Base-by-base conservation (phyloP, 345 rosid genomes). In the Eucalyptus pauciflora region DNA sequence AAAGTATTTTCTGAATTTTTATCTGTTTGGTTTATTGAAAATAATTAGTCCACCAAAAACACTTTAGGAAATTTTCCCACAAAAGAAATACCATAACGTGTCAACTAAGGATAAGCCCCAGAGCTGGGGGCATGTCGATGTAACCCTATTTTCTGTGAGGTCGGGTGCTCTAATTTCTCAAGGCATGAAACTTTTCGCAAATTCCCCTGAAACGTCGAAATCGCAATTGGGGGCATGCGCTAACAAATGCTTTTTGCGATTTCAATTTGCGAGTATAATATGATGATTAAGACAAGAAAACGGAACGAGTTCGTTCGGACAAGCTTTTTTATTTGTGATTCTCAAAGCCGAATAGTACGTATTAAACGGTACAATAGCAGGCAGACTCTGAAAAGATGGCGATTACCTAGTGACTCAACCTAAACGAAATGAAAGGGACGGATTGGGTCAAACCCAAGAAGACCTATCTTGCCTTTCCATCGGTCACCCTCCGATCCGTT, bases 11-110 rank as follows among this genome's bases (percentile, higher is more conserved):
- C 3, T 1, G 3, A 24, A 24, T 24, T 56, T 56, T 56, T 3
- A 24, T 2, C 1, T 4, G 0, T 56, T 56, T 24, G 29, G 12
- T 56, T 24, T 5, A 8, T 2, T 0, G 3, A 24, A 58, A 58
- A 58, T 56, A 4, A 58, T 58, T 58, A 24, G 1, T 24, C 3
- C 5, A 58, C 1, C 6, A 24, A 58, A 58, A 58, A 24, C 1
- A 10, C 13, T 4, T 58, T 10, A 60, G 6, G 31, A 60, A 60
- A 3, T 3, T 56, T 56, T 56, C 12, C 5, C 12, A 56, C 9
- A 17, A 51, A 22, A 56, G 2, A 56, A 56, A 56, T 22, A 60
- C 7, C 29, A 8, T 10, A 25, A 24, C 62, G 6, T 58, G 1
- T 2, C 1, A 3, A 11, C 29, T 5, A 8, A 24, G 62, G 29